Conservation (phyloP, 108 stramenopile genomes). For the Stephanodiscus triporus region DNA sequence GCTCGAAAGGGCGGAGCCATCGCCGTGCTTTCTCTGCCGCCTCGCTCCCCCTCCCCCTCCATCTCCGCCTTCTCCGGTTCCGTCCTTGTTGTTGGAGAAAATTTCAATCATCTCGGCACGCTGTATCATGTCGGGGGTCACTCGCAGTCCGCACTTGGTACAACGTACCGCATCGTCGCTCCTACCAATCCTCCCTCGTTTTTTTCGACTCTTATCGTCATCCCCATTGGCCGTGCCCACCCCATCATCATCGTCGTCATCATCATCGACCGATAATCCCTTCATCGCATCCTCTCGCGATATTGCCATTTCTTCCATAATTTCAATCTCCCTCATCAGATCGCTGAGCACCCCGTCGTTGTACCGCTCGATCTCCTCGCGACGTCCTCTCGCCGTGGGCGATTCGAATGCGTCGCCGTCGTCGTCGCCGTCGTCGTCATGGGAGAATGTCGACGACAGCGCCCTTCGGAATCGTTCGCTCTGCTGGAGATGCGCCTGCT, state of each 20-base stretch:
- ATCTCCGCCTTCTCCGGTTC: neutral
- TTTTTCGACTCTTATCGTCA: neutral
- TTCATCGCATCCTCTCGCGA: conserved; percentile 44
- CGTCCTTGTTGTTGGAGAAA: neutral
- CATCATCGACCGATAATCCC: neutral
- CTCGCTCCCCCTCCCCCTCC: neutral
- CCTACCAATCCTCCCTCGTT: neutral
- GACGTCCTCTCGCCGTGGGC: conserved; percentile 29
- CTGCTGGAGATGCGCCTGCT: conserved; percentile 39
- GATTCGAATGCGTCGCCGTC: conserved; percentile 11
- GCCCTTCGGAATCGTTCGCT: conserved; percentile 44
- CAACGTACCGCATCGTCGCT: neutral
- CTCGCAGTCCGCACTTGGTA: conserved; percentile 32
- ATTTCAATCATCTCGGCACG: conserved; percentile 7
- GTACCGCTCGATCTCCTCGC: conserved; percentile 26
- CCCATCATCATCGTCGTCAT: neutral
- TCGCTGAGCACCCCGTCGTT: conserved; percentile 27
- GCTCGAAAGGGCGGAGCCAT: neutral
- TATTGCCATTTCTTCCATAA: conserved; percentile 31
- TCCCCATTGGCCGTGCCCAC: neutral
- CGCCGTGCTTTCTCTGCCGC: neutral
- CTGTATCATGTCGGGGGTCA: conserved; percentile 35
- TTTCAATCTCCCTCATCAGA: conserved; percentile 38
- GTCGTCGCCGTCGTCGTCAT: conserved; percentile 8
- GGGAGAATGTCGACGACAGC: conserved; percentile 9